Base-by-base conservation (phyloP, 1,139 yeast genomes). In the Candida frijolesensis region DNA sequence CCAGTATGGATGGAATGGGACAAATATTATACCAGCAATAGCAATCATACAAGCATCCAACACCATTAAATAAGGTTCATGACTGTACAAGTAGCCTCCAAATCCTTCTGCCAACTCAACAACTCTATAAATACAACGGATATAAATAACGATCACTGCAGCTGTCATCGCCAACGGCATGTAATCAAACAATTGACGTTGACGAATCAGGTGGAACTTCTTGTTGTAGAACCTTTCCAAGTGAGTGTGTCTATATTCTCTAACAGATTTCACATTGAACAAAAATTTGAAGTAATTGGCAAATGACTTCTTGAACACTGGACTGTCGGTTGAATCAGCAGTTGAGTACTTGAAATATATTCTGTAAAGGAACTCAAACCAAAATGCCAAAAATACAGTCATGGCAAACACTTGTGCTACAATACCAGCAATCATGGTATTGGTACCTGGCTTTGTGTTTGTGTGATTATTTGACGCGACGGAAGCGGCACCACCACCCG, bases 401-500 rank as follows among this genome's bases (percentile, higher is more conserved):
- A 91, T 89, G 11, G 91, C 81, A 18, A 80, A 74, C 11, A 90
- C 91, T 70, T 92, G 97, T 59, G 87, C 74, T 0, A 84, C 83
- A 54, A 92, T 78, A 30, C 97, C 97, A 2, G 83, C 96, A 55
- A 89, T 83, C 87, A 91, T 89, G 49, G 86, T 73, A 66, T 88
- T 75, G 0, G 89, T 80, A 34, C 97, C 98, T 0, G 74, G 65
- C 1, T 62, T 66, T 0, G 83, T 62, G 50, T 66, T 62, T 25
- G 68, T 60, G 22, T 67, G 64, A 3, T 66, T 61, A 18, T 74
- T 62, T 10, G 81, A 70, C 0, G 82, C 80, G 33, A 78, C 72
- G 1, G 95, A 83, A 58, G 85, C 80, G 53, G 92, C 96, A 49
- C 90, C 91, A 50, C 89, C 90, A 35, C 97, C 97, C 25, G 78